Evolutionary conservation across 805 yeast genomes (phyloP).

Genomic region (Barnettozyma siamensis): DNA sequence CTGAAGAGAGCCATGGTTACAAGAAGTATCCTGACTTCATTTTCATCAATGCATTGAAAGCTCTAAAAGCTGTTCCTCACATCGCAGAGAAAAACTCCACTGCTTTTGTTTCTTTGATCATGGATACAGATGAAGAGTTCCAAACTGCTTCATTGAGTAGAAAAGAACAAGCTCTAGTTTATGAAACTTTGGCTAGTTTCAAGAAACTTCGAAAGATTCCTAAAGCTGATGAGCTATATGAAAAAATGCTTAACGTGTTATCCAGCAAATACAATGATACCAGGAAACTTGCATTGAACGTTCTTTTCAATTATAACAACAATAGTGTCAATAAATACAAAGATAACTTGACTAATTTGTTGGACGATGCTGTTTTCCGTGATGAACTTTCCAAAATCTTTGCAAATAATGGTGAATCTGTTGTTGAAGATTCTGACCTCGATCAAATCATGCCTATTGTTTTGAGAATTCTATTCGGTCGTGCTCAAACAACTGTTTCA

Average conservation of each 20-base stretch:
- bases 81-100: conserved; percentile 62
- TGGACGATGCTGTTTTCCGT: conserved; percentile 78
- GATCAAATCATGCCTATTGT: conserved; percentile 61
- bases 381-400: conserved; percentile 75
- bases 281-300: conserved; percentile 69
- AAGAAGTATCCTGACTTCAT: conserved; percentile 13
- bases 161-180: conserved; percentile 50
- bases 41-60: conserved; percentile 52
- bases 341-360: conserved; percentile 64
- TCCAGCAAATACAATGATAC: conserved; percentile 55
- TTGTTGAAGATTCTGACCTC: conserved; percentile 58
- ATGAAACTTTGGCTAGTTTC: conserved; percentile 61
- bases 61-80: conserved; percentile 52
- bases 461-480: conserved; percentile 76
- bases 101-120: conserved; percentile 53
- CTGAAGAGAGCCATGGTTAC: conserved; percentile 12
- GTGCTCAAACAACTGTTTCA: conserved; percentile 64
- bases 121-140: conserved; percentile 23
- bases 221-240: conserved; percentile 47
- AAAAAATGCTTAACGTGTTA: conserved; percentile 48
- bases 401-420: conserved; percentile 42
- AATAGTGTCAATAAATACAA: conserved; percentile 57
- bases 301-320: conserved; percentile 59
- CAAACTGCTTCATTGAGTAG: conserved; percentile 33
- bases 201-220: conserved; percentile 52